Evolutionary conservation across 768 basidiomycete genomes (phyloP).

Genomic region (Fomitopsis pulvina): DNA sequence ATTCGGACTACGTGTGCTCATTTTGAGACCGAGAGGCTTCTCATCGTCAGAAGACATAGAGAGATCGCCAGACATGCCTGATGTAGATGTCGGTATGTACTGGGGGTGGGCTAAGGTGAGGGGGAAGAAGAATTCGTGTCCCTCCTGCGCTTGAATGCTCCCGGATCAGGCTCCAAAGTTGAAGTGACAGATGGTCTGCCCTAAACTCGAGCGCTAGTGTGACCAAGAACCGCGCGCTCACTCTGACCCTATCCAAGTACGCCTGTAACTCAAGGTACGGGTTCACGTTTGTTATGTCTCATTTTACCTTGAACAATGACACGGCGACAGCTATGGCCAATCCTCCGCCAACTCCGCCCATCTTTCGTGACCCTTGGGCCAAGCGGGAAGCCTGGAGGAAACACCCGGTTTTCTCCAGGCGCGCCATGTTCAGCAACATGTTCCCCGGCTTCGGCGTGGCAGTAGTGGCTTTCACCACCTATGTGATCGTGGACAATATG

Average conservation of each 20-base stretch:
- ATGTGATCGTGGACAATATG: conserved; percentile 81
- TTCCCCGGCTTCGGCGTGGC: conserved; percentile 96
- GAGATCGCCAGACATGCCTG: conserved; percentile 39
- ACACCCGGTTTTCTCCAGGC: conserved; percentile 80
- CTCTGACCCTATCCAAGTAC: not conserved
- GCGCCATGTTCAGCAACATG: conserved; percentile 81
- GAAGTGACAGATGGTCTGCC: conserved; percentile 48
- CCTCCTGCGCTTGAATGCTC: not conserved
- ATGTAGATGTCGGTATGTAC: conserved; percentile 11
- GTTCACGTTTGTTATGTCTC: not conserved
- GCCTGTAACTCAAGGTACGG: not conserved
- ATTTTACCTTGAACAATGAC: not conserved
- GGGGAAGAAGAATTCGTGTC: conserved; percentile 1
- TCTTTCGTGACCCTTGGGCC: conserved; percentile 92
- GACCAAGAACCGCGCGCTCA: not conserved
- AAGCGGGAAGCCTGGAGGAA: conserved; percentile 91
- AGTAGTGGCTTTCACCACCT: conserved; percentile 85
- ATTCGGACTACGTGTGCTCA: conserved; percentile 23
- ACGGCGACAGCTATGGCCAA: conserved; percentile 43
- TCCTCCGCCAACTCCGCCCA: conserved; percentile 35
- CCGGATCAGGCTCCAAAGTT: conserved; percentile 20
- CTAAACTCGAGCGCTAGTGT: conserved; percentile 33
- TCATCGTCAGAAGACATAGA: conserved; percentile 55
- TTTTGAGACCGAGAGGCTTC: conserved; percentile 39
- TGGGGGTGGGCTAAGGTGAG: conserved; percentile 5